These are phyloP conservation scores for Areca catechu DNA, from an alignment of 176 grass and related monocot species.

Conservation along the genomic window DNA sequence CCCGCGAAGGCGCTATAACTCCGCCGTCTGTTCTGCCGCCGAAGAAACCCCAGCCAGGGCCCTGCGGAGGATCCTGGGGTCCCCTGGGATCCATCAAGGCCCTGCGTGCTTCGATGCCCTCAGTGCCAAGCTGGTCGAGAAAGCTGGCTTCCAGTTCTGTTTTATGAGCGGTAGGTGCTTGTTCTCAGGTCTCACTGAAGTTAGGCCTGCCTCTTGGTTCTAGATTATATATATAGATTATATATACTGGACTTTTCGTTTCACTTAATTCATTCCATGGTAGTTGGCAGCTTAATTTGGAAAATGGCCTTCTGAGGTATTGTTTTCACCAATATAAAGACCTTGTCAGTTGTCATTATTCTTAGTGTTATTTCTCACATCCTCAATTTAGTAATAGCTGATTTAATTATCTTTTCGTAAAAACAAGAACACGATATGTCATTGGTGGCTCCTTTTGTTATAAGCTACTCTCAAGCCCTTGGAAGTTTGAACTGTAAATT, in stretches of 20 bases:
- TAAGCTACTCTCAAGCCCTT: too few relatives aligned
- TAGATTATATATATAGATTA: background rate
- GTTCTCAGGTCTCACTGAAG: conserved; percentile 8
- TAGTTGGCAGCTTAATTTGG: too few relatives aligned
- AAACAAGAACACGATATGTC: too few relatives aligned
- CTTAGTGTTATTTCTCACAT: too few relatives aligned
- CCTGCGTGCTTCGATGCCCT: conserved; percentile 91
- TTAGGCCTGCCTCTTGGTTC: background rate
- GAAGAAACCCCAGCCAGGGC: conserved; percentile 21
- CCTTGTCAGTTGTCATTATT: too few relatives aligned
- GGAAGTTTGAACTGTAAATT: too few relatives aligned
- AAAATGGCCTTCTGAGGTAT: too few relatives aligned
- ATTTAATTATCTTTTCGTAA: too few relatives aligned
- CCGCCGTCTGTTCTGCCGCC: conserved; percentile 3
- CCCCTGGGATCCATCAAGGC: conserved; percentile 54
- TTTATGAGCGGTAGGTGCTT: conserved; percentile 79
- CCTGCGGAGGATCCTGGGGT: conserved; percentile 48
- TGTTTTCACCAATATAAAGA: too few relatives aligned
- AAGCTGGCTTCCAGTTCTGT: conserved; percentile 67
- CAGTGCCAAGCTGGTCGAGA: conserved; percentile 61
- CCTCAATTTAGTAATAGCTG: too few relatives aligned
- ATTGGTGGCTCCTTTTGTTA: too few relatives aligned
- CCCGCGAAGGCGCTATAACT: conserved; percentile 19
- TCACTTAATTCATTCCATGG: background rate
- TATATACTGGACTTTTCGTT: too few relatives aligned